Conservation (phyloP, 257 asterid genomes). For the Vinca minor region DNA sequence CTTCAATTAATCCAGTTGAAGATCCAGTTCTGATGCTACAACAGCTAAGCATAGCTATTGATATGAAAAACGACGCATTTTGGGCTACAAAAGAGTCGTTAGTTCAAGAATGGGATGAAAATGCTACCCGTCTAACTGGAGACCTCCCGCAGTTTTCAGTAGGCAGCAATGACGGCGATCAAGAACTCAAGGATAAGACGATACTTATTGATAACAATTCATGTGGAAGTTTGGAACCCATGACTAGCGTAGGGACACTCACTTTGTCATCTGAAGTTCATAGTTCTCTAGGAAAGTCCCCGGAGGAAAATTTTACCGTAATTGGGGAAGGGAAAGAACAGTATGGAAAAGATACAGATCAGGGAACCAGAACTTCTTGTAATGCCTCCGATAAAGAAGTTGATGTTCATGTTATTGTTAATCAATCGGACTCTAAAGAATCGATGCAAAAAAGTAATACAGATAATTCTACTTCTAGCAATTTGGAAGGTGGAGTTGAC, state of each 20-base stretch:
- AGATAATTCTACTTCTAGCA: constrained; percentile 20
- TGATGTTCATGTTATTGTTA: constrained; percentile 27
- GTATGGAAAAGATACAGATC: constrained; percentile 18
- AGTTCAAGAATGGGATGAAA: constrained; percentile 18
- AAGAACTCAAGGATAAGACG: constrained; percentile 44
- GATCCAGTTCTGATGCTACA: constrained; percentile 39
- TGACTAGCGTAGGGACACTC: constrained; percentile 8
- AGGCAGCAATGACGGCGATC: constrained; percentile 4
- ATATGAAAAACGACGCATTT: constrained; percentile 23
- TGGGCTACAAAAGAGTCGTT: constrained; percentile 18
- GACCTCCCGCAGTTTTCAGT: constrained; percentile 3
- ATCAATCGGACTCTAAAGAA: constrained; percentile 12
- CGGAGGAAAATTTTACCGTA: constrained; percentile 13
- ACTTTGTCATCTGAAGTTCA: not conserved
- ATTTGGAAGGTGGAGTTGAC: constrained; percentile 19
- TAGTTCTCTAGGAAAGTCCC: constrained; percentile 20
- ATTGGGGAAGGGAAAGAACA: constrained; percentile 20
- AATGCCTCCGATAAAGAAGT: constrained; percentile 16
- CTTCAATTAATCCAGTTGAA: constrained; percentile 28
- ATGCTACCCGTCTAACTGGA: constrained; percentile 13
- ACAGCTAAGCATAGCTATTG: constrained; percentile 33
- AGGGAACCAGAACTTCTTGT: constrained; percentile 13
- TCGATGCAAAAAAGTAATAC: constrained; percentile 6
- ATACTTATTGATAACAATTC: constrained; percentile 26
- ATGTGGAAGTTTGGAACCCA: too few relatives aligned